Evolutionary conservation across 164 flowering plant genomes (phyloP).

Genomic region (Cinnamomum chago): DNA sequence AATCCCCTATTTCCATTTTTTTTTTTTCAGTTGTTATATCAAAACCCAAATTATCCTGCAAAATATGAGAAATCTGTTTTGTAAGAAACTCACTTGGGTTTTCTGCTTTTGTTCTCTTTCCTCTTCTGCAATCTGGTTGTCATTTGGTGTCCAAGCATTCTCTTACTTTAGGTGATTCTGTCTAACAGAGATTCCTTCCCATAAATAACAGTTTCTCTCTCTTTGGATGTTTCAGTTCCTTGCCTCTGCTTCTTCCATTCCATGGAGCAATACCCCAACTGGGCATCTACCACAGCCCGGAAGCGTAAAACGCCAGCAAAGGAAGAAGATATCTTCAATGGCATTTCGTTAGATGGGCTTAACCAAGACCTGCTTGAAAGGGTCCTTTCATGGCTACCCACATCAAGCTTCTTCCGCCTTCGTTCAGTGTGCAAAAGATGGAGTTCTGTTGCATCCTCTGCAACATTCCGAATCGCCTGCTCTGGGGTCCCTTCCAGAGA

Average conservation of each 20-base stretch:
- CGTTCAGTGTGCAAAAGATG: constrained; percentile 78
- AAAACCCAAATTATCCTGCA: not conserved
- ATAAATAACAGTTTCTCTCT: not conserved
- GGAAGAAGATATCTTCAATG: not conserved
- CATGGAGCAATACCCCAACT: constrained; percentile 26
- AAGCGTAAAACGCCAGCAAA: constrained; percentile 29
- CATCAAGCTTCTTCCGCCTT: constrained; percentile 57
- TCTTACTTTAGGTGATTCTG: constrained; percentile 16
- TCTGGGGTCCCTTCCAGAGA: constrained; percentile 47
- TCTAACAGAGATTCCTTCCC: constrained; percentile 7
- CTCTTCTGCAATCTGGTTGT: not conserved
- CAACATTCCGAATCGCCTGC: constrained; percentile 55
- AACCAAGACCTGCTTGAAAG: constrained; percentile 62
- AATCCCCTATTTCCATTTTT: too few species aligned
- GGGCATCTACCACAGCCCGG: not conserved
- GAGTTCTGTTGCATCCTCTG: constrained; percentile 54
- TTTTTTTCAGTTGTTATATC: not conserved
- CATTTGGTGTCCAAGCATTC: constrained; percentile 14
- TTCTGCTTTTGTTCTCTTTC: not conserved
- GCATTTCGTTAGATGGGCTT: constrained; percentile 44
- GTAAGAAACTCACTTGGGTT: not conserved
- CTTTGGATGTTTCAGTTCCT: constrained; percentile 16
- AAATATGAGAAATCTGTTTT: not conserved
- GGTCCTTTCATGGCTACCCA: constrained; percentile 71
- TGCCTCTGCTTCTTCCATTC: not conserved